These are phyloP conservation scores for Sideroxylon spinosum DNA, from an alignment of 179 eudicot species.

Conservation along the genomic window DNA sequence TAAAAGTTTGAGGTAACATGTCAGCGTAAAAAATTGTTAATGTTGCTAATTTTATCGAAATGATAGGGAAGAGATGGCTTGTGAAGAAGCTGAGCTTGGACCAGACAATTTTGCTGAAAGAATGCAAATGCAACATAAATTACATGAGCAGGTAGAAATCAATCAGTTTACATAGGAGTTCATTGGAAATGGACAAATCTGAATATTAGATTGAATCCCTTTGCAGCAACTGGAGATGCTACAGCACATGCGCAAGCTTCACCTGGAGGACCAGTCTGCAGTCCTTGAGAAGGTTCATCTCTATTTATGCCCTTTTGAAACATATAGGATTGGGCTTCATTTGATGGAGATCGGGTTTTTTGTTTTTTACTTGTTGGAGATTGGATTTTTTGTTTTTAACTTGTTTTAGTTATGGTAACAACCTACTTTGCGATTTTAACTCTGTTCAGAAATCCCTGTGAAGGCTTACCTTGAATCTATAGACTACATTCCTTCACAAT, in stretches of 20 bases:
- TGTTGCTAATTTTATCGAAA: conserved; percentile 14
- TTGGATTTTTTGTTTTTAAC: too few species aligned
- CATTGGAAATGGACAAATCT: not conserved
- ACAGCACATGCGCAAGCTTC: conserved; percentile 68
- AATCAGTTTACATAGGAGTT: not conserved
- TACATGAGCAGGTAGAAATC: conserved; percentile 58
- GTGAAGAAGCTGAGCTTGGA: conserved; percentile 96
- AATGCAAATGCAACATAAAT: conserved; percentile 47
- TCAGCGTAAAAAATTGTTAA: not conserved
- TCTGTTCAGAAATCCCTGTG: too few species aligned
- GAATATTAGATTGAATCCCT: conserved; percentile 6
- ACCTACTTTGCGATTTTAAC: too few species aligned
- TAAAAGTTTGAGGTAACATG: not conserved
- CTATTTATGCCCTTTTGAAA: not conserved
- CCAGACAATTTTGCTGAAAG: conserved; percentile 65
- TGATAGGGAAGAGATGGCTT: conserved; percentile 81
- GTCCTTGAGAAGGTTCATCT: conserved; percentile 67
- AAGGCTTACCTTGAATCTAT: not conserved
- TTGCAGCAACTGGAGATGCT: conserved; percentile 90
- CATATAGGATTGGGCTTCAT: not conserved
- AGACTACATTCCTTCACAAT: not conserved
- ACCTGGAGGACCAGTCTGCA: conserved; percentile 64
- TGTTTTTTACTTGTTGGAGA: too few species aligned
- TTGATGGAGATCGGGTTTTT: not conserved
- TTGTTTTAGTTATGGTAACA: not conserved